Evolutionary conservation across 306 rosid genomes (phyloP), one percentile per base, ranked within the genome.

Genomic region (Calophaca sinica): DNA sequence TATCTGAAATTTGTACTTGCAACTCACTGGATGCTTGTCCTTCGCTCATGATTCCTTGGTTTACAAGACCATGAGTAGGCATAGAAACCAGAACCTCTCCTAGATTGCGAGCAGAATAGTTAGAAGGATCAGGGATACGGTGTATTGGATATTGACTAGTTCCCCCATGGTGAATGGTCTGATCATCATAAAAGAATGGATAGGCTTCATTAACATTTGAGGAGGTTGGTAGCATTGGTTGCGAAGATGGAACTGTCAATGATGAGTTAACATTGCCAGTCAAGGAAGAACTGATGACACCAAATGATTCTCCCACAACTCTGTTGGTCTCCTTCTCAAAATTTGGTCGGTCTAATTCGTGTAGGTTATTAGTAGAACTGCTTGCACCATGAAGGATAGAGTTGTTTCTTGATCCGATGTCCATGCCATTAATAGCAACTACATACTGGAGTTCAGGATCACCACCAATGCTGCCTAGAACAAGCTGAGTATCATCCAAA

Each of bases 381-480:
- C 81, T 82, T 7, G 70, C 85, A 8, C 68, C 79, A 68, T 20
- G 90, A 86, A 80, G 71, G 36, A 57, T 38, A 35, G 96, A 90
- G 84, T 75, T 85, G 85, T 72, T 85, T 78, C 87, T 88, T 39
- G 88, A 92, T 63, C 87, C 87, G n/a, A 79, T 45, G 76, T 82
- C 85, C 85, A 93, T 88, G 48, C 96, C 89, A 59, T 93, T 93
- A 52, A 93, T 83, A 78, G 98, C 98, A 80, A 86, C 91, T 31
- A 93, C 96, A 86, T 81, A 93, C 59, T 88, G 87, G 49, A 84
- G 65, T 84, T 90, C 98, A 12, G 94, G 75, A 80, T 89, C 94
- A 79, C 91, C 91, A 51, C 84, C 98, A 66, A 77, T 7, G 74
- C 87, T 86, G 44, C 84, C 92, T 1, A 70, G 73, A 81, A 87